These are phyloP conservation scores for Pezicula carpinea DNA, from an alignment of 2,329 filamentous ascomycete species.

Conservation along the genomic window DNA sequence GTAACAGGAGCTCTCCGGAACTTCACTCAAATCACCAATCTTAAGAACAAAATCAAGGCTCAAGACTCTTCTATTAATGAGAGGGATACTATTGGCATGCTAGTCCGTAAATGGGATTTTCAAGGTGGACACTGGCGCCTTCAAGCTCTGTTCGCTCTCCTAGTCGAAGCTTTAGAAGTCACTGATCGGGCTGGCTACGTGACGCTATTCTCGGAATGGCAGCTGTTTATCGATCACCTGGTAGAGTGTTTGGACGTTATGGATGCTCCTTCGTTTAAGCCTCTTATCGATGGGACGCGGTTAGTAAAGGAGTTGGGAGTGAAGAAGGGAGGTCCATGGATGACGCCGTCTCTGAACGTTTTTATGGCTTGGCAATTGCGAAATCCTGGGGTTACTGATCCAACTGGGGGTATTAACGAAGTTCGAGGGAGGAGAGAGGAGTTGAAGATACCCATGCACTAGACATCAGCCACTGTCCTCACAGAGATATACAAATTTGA, in stretches of 20 bases:
- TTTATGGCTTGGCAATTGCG: slow-evolving; percentile 86
- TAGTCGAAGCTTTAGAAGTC: slow-evolving; percentile 53
- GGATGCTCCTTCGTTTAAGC: slow-evolving; percentile 53
- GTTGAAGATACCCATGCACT: slow-evolving; percentile 22
- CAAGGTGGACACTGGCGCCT: slow-evolving; percentile 61
- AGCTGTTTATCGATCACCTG: slow-evolving; percentile 51
- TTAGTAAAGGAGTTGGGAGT: slow-evolving; percentile 62
- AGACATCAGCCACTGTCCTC: background rate
- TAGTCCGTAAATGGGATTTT: slow-evolving; percentile 66
- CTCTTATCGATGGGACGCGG: slow-evolving; percentile 69
- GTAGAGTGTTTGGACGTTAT: slow-evolving; percentile 46
- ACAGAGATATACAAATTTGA: background rate
- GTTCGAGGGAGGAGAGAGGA: slow-evolving; percentile 36
- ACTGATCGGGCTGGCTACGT: slow-evolving; percentile 22
- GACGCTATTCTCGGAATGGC: slow-evolving; percentile 46
- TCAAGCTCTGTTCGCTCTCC: slow-evolving; percentile 63
- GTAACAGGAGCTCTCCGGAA: slow-evolving; percentile 62
- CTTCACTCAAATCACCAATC: slow-evolving; percentile 53
- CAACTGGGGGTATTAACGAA: slow-evolving; percentile 53
- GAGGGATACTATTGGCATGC: slow-evolving; percentile 68
- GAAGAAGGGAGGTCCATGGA: slow-evolving; percentile 74
- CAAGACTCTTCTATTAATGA: slow-evolving; percentile 41
- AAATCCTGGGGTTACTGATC: slow-evolving; percentile 63
- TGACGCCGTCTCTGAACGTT: slow-evolving; percentile 71
- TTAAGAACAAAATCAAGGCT: slow-evolving; percentile 52